These are phyloP conservation scores for Tetrahymena malaccensis DNA, from an alignment of 73 alveolate genomes.

Conservation along the genomic window DNA sequence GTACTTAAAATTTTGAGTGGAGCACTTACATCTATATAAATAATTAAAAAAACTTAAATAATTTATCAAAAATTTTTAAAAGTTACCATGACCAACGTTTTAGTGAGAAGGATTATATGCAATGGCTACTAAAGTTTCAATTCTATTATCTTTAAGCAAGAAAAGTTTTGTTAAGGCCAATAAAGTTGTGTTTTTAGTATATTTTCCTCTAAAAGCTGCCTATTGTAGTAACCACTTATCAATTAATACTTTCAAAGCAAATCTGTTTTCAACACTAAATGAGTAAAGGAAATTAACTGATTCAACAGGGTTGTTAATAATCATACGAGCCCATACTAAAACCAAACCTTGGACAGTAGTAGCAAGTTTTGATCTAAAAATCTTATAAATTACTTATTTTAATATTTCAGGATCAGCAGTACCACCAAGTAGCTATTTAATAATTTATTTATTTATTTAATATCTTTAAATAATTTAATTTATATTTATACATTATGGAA, in stretches of 20 bases:
- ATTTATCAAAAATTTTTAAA: neutral
- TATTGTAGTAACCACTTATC: conserved; percentile 95
- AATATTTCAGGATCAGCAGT: conserved; percentile 20
- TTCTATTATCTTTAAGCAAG: conserved; percentile 70
- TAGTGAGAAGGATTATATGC: conserved; percentile 95
- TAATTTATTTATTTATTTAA: neutral
- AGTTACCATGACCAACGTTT: conserved; percentile 58
- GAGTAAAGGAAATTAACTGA: conserved; percentile 75
- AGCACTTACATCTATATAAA: conserved; percentile 88
- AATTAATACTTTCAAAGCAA: conserved; percentile 86
- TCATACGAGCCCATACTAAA: conserved; percentile 87
- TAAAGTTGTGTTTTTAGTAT: conserved; percentile 86
- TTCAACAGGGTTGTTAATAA: conserved; percentile 82
- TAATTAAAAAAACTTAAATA: neutral
- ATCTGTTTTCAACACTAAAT: conserved; percentile 83
- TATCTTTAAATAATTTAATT: neutral
- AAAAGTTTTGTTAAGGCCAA: conserved; percentile 86
- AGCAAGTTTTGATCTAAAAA: conserved; percentile 93
- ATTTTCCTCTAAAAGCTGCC: conserved; percentile 93
- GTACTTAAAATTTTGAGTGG: conserved; percentile 90
- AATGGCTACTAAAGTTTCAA: conserved; percentile 83
- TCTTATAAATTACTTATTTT: conserved; percentile 55
- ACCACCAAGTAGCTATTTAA: conserved; percentile 14
- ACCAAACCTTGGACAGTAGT: conserved; percentile 88
- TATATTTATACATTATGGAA: neutral